phyloP scores from a whole-genome alignment of 257 asterid species.

The Solanum habrochaites region DNA sequence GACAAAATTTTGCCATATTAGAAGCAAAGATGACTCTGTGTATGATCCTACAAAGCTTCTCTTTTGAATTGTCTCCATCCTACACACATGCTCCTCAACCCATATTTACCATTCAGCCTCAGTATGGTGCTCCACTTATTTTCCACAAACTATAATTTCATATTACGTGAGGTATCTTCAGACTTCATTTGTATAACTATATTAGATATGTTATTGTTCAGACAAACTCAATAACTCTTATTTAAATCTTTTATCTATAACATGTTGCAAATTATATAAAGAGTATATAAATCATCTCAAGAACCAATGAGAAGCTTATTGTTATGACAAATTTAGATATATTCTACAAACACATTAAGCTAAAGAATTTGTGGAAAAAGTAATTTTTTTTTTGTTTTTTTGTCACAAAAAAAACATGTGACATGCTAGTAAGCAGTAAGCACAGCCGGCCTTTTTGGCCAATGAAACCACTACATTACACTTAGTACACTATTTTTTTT shows the following conservation, averaged over 20 bases:
- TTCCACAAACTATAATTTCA: not conserved
- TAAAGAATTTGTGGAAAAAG: not conserved
- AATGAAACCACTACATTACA: not conserved
- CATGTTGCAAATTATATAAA: not conserved
- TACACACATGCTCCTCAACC: conserved; percentile 23
- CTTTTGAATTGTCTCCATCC: conserved; percentile 20
- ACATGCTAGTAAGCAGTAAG: not conserved
- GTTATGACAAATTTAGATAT: not conserved
- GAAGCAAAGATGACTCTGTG: conserved; percentile 22
- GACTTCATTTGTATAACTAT: fast-evolving
- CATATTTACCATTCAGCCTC: conserved; percentile 12
- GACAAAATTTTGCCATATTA: conserved; percentile 15
- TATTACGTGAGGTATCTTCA: not conserved
- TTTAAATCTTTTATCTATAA: fast-evolving
- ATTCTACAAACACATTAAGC: not conserved
- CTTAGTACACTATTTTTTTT: not conserved
- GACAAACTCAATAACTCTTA: not conserved
- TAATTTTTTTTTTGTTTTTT: not conserved
- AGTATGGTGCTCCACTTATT: conserved; percentile 18
- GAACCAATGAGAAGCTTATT: not conserved
- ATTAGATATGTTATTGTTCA: not conserved
- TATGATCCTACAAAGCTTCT: conserved; percentile 22
- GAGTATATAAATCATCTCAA: not conserved
- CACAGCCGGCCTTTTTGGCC: not conserved
- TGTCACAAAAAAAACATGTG: not conserved